Evolutionary conservation across 139 green algal genomes (phyloP).

Genomic region (Cymbomonas tetramitiformis): DNA sequence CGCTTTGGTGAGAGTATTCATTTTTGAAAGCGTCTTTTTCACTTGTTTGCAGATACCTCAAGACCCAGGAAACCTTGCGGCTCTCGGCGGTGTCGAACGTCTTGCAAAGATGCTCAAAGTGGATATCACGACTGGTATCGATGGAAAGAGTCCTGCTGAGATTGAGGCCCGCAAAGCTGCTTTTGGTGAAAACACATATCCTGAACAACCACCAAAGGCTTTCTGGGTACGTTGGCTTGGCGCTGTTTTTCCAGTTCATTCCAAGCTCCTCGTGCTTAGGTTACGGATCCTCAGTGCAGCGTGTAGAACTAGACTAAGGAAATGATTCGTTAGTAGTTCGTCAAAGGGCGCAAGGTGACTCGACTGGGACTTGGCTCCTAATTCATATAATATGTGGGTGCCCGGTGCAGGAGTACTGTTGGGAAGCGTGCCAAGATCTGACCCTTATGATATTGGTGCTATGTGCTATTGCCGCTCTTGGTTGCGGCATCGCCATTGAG

Average conservation of each 20-base stretch:
- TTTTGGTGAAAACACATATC: neutral
- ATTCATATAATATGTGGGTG: too few species aligned
- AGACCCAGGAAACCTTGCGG: neutral
- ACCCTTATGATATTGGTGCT: conserved; percentile 80
- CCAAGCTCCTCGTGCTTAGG: too few species aligned
- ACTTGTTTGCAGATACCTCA: too few species aligned
- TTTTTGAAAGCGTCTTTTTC: too few species aligned
- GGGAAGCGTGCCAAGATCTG: conserved; percentile 41
- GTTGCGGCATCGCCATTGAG: conserved; percentile 60
- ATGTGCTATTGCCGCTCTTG: conserved; percentile 31
- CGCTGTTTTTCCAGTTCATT: too few species aligned
- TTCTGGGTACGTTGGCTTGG: too few species aligned
- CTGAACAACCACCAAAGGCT: neutral
- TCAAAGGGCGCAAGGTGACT: too few species aligned
- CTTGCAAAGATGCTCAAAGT: conserved; percentile 6
- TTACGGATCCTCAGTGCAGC: too few species aligned
- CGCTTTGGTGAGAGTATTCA: too few species aligned
- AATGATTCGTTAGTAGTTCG: too few species aligned
- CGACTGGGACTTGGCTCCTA: too few species aligned
- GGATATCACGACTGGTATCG: neutral
- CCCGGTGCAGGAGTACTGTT: conserved; percentile 1
- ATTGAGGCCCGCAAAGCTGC: neutral
- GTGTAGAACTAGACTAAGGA: too few species aligned
- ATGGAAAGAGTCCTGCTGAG: neutral
- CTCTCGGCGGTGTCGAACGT: neutral